phyloP scores from a whole-genome alignment of 73 alveolate species.

The Uronychia setigera region DNA sequence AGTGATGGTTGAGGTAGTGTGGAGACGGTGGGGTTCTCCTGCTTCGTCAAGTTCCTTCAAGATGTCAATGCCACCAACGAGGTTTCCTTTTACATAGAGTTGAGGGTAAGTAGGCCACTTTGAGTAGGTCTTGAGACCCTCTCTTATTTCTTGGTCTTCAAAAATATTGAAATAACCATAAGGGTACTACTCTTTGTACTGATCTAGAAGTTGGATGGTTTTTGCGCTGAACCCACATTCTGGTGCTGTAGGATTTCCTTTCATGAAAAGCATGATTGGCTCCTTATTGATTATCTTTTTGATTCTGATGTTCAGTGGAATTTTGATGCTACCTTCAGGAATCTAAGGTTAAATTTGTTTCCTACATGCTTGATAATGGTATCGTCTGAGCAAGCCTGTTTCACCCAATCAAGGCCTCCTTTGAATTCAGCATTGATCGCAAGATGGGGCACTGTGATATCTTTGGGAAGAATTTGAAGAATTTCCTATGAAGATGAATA shows the following conservation, averaged over 20 bases:
- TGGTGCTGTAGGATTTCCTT: slow-evolving; percentile 55
- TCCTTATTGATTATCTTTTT: slow-evolving; percentile 20
- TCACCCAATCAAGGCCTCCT: slow-evolving; percentile 20
- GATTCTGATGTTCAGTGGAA: slow-evolving; percentile 16
- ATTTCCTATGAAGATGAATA: not conserved
- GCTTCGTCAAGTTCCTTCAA: slow-evolving; percentile 69
- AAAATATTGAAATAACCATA: slow-evolving; percentile 50
- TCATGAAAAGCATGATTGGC: slow-evolving; percentile 53
- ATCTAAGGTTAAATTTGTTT: not conserved
- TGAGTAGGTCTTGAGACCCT: slow-evolving; percentile 68
- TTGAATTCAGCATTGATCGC: not conserved
- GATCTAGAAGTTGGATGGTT: slow-evolving; percentile 21
- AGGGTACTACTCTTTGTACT: slow-evolving; percentile 37
- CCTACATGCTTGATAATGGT: not conserved
- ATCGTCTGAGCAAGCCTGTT: not conserved
- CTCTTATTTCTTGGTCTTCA: slow-evolving; percentile 65
- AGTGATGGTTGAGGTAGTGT: too few species aligned
- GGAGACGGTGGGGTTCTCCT: too few species aligned
- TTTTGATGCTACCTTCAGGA: slow-evolving; percentile 3
- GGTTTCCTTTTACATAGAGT: slow-evolving; percentile 74
- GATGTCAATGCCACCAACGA: slow-evolving; percentile 81
- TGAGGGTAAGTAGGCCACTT: slow-evolving; percentile 87
- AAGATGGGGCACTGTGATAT: slow-evolving; percentile 16
- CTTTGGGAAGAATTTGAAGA: not conserved
- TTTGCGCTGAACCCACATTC: slow-evolving; percentile 55